These are phyloP conservation scores for Piloderma croceum DNA, from an alignment of 768 basidiomycete species.

Conservation along the genomic window DNA sequence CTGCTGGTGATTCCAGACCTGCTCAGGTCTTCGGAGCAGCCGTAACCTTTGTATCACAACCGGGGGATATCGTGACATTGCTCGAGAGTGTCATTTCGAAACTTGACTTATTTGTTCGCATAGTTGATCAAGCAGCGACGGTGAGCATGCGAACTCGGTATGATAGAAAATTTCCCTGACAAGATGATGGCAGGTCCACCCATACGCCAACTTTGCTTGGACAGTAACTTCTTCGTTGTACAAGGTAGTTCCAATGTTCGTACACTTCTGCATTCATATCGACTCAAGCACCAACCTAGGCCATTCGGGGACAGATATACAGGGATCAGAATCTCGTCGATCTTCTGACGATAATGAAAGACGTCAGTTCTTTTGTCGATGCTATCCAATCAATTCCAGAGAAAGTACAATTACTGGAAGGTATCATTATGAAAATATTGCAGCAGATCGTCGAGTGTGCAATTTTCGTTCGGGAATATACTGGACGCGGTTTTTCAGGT, in stretches of 20 bases:
- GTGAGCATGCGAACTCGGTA: conserved; percentile 5
- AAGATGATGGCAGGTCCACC: conserved; percentile 19
- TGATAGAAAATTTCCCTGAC: not conserved
- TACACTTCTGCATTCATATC: conserved; percentile 9
- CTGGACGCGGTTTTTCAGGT: conserved; percentile 26
- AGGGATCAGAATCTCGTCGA: conserved; percentile 18
- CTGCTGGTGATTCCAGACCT: conserved; percentile 10
- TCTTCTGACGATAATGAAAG: conserved; percentile 19
- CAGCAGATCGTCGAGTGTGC: conserved; percentile 27
- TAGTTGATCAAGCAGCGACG: conserved; percentile 18
- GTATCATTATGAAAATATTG: conserved; percentile 19
- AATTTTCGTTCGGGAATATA: conserved; percentile 27
- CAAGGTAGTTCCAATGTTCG: conserved; percentile 3
- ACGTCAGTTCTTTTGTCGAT: conserved; percentile 26
- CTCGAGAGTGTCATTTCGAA: conserved; percentile 19
- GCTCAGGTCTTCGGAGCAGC: too few relatives aligned
- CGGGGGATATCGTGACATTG: too few relatives aligned
- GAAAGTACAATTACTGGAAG: conserved; percentile 21
- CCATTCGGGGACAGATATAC: conserved; percentile 21
- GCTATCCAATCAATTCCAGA: conserved; percentile 20
- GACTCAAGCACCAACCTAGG: too few relatives aligned
- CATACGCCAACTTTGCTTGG: conserved; percentile 24
- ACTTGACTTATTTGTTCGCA: conserved; percentile 21
- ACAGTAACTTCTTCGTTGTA: conserved; percentile 21
- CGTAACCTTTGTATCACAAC: too few relatives aligned